phyloP scores from a whole-genome alignment of 2,329 filamentous ascomycete species.

The Penicillium aurantiogriseum region DNA sequence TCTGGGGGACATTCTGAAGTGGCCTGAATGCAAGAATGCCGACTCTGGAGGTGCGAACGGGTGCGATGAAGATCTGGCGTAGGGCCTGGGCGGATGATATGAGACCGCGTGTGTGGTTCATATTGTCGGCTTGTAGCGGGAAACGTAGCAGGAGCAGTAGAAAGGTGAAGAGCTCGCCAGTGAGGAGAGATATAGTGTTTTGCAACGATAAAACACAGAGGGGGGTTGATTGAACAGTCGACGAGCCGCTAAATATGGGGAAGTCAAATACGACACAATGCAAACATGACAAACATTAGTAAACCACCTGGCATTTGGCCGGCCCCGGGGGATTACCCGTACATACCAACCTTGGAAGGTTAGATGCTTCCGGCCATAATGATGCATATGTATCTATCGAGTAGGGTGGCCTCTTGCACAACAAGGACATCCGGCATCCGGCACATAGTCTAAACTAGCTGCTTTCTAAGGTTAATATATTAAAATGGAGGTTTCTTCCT shows the following conservation, averaged over 20 bases:
- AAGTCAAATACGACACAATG: not conserved
- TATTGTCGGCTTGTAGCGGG: conserved; percentile 11
- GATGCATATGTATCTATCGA: not conserved
- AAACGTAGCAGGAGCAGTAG: not conserved
- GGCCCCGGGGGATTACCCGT: too few relatives aligned
- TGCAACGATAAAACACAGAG: not conserved
- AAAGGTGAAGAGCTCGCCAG: not conserved
- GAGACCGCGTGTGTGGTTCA: conserved; percentile 37
- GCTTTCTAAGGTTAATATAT: not conserved
- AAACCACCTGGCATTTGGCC: not conserved
- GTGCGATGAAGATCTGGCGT: conserved; percentile 30
- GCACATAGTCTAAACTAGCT: not conserved
- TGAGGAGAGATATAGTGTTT: not conserved
- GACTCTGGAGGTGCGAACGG: conserved; percentile 17
- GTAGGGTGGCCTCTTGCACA: not conserved
- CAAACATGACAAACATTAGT: conserved; percentile 5
- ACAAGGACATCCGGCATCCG: not conserved
- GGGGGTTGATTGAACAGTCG: not conserved
- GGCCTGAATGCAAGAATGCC: conserved; percentile 13
- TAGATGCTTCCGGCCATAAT: not conserved
- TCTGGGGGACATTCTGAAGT: conserved; percentile 12
- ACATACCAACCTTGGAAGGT: not conserved
- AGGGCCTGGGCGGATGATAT: conserved; percentile 34
- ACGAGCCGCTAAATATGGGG: conserved; percentile 1
- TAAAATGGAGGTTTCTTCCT: not conserved